Percentiles rank a stretch among this genome's conserved stretches.
These are phyloP conservation scores for Trichoderma asperellum DNA, from an alignment of 2,329 filamentous ascomycete species.

Conservation along the genomic window DNA sequence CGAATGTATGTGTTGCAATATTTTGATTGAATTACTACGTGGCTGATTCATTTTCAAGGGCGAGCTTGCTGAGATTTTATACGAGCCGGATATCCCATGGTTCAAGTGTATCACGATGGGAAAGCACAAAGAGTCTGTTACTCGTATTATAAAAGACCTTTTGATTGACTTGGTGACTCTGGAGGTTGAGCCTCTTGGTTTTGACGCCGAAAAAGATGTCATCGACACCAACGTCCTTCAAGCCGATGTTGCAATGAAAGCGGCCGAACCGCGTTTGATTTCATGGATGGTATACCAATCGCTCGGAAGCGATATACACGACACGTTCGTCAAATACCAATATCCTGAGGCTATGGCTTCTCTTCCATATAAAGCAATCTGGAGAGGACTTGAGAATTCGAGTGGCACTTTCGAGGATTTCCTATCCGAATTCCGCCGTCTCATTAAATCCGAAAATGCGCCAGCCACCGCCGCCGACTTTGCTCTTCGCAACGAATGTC, in stretches of 20 bases:
- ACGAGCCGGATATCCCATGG: conserved; percentile 43
- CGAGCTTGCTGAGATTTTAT: conserved; percentile 41
- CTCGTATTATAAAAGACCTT: conserved; percentile 31
- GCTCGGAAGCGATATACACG: background rate
- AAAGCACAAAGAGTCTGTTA: conserved; percentile 29
- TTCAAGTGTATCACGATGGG: conserved; percentile 40
- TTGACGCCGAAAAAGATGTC: conserved; percentile 30
- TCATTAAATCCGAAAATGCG: conserved; percentile 27
- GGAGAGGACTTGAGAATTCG: conserved; percentile 35
- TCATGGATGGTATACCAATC: conserved; percentile 34
- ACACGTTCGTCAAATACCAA: conserved; percentile 31
- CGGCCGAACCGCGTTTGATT: conserved; percentile 32
- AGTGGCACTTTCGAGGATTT: conserved; percentile 29
- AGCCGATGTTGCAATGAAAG: conserved; percentile 33
- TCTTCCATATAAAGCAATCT: conserved; percentile 33
- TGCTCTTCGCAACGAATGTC: conserved; percentile 31
- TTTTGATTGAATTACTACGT: background rate
- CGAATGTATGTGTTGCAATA: background rate
- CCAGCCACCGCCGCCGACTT: conserved; percentile 26
- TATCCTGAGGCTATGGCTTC: conserved; percentile 34
- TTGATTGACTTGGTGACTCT: conserved; percentile 29
- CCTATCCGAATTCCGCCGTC: conserved; percentile 30
- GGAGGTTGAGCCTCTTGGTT: background rate
- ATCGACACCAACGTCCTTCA: conserved; percentile 2
- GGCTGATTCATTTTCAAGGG: conserved; percentile 19